Conservation (phyloP, 169 alveolate species). For the Cardiosporidium cionae region DNA sequence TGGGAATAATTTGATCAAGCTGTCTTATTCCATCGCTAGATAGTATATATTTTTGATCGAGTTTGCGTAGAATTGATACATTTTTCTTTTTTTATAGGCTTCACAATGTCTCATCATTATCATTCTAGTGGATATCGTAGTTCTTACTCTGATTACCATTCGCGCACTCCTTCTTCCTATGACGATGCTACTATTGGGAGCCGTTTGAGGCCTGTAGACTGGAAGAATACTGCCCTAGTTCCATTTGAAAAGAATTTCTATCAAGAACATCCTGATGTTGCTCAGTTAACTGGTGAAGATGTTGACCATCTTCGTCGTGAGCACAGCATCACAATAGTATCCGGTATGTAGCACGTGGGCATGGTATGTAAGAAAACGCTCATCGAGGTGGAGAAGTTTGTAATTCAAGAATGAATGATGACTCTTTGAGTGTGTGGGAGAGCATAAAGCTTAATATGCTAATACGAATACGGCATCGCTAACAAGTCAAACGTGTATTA, state of each 20-base stretch:
- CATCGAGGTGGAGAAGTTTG: background rate
- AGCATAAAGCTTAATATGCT: too few relatives aligned
- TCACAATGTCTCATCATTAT: too few relatives aligned
- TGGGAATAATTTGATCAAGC: too few relatives aligned
- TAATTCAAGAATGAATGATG: background rate
- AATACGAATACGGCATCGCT: too few relatives aligned
- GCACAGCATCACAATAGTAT: slow-evolving; percentile 66
- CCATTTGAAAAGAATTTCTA: slow-evolving; percentile 88
- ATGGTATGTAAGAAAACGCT: background rate
- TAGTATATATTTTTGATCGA: too few relatives aligned
- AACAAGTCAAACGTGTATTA: too few relatives aligned
- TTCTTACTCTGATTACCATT: slow-evolving; percentile 1
- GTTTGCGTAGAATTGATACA: too few relatives aligned
- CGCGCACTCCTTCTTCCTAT: background rate
- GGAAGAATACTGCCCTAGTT: slow-evolving; percentile 64
- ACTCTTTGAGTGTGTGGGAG: background rate
- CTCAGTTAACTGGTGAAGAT: slow-evolving; percentile 60
- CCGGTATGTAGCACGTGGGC: slow-evolving; percentile 57
- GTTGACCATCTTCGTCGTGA: slow-evolving; percentile 70
- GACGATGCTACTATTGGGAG: slow-evolving; percentile 11
- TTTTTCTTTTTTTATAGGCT: too few relatives aligned
- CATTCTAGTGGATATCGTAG: slow-evolving; percentile 3
- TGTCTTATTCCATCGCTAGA: too few relatives aligned
- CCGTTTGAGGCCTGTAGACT: slow-evolving; percentile 44
- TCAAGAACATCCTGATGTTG: slow-evolving; percentile 76